These are phyloP conservation scores for Suillus paluster DNA, from an alignment of 768 basidiomycete genomes.

Conservation along the genomic window DNA sequence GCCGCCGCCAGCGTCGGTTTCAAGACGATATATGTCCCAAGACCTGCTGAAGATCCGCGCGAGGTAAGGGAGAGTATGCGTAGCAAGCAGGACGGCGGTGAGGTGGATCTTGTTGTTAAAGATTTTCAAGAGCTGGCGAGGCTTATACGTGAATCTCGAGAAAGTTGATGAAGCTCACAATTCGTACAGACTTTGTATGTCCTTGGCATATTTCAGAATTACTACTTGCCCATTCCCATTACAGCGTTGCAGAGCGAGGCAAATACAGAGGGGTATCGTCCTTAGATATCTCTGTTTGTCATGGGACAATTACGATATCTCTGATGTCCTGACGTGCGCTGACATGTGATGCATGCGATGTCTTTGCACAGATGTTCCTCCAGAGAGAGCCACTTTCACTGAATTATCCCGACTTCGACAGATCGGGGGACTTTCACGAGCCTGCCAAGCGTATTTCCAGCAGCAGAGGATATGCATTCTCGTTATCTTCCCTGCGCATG, in stretches of 20 bases:
- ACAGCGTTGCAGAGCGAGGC: not conserved
- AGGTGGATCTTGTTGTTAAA: constrained; percentile 59
- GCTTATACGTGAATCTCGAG: constrained; percentile 21
- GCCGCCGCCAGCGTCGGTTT: constrained; percentile 57
- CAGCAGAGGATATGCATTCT: too few relatives aligned
- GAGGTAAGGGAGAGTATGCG: constrained; percentile 37
- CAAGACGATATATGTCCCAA: constrained; percentile 61
- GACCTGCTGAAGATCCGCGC: constrained; percentile 48
- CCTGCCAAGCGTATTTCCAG: too few relatives aligned
- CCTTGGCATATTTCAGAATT: not conserved
- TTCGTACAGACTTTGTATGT: not conserved
- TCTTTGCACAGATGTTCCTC: not conserved
- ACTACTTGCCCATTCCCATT: not conserved
- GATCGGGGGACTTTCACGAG: too few relatives aligned
- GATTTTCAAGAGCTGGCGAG: constrained; percentile 54
- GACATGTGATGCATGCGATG: too few relatives aligned
- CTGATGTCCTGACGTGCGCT: not conserved
- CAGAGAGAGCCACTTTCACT: not conserved
- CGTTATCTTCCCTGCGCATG: too few relatives aligned
- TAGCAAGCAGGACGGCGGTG: constrained; percentile 56
- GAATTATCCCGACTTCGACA: too few relatives aligned
- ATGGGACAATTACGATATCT: not conserved
- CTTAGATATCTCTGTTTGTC: too few relatives aligned
- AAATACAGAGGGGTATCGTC: too few relatives aligned
- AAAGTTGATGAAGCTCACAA: not conserved